Base-by-base conservation (phyloP, 345 rosid genomes). In the Salix viminalis region DNA sequence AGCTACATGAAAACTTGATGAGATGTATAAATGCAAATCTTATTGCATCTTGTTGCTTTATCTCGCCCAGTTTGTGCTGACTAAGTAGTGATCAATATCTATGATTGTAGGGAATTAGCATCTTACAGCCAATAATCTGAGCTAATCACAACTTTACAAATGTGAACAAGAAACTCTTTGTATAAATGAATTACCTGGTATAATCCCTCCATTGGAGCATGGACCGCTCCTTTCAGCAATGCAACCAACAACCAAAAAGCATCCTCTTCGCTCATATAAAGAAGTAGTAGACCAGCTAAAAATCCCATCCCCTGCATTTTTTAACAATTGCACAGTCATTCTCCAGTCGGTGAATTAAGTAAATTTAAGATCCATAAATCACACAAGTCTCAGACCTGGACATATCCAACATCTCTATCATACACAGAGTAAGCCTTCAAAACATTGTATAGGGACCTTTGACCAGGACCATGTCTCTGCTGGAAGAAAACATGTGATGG, bases 401-500 rank as follows among this genome's bases (percentile, higher is more conserved):
- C 99, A 86, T 93, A 95, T 82, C 99, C 98, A 16, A 93, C 98
- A 67, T 92, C 98, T 77, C 96, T 90, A 83, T 95, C 99, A 77
- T 83, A 93, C 56, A 95, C 98, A 69, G 99, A 96, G 82, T 96
- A 96, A 18, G 99, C 99, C 88, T 93, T 96, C 71, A 96, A 75
- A 77, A 95, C 98, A 90, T 91, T 95, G 86, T 93, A 91, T 21
- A 95, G 88, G 48, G 99, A 95, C 90, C 98, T 91, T 77, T 93
- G 99, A 75, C 97, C 98, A 60, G 99, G 99, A 77, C 99, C 99
- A 75, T 95, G 99, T 85, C 98, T 91, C 91, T 91, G 97, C 87
- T 89, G 97, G 84, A 93, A 95, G 90, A 95, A 95, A 79, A 95
- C 94, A 85, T 95, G 99, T 14, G 98, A 90, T 54, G 97, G 98